A percentile compares a stretch with the other conserved stretches of the same genome.
phyloP scores from a whole-genome alignment of 2,329 filamentous ascomycete genomes.

The Curvularia sp. region DNA sequence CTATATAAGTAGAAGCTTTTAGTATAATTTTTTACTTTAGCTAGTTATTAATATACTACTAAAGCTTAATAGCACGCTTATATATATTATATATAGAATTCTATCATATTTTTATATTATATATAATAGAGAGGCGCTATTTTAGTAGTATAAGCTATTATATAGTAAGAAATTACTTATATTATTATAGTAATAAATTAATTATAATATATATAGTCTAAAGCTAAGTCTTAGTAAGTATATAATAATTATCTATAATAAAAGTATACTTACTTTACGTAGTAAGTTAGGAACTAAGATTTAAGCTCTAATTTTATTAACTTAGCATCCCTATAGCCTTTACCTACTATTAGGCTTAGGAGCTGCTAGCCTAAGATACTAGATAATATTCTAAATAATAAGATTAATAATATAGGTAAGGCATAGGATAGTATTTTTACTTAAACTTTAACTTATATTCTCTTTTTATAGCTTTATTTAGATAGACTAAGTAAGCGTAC shows the following conservation, averaged over 20 bases:
- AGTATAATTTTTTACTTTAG: conserved; percentile 10
- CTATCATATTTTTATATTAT: conserved; percentile 16
- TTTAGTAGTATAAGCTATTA: background rate
- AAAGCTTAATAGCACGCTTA: conserved; percentile 7
- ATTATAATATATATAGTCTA: background rate
- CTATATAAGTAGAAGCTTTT: background rate
- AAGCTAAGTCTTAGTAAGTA: background rate
- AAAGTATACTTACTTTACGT: background rate
- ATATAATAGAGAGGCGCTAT: conserved; percentile 3
- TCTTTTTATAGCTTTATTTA: background rate
- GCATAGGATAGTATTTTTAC: conserved; percentile 2
- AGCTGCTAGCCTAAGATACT: conserved; percentile 1
- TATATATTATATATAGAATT: conserved; percentile 21
- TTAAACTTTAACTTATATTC: background rate
- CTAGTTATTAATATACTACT: conserved; percentile 21
- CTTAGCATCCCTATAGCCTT: background rate
- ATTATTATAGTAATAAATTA: background rate
- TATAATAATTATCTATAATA: background rate
- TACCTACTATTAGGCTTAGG: background rate
- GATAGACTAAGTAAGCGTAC: background rate
- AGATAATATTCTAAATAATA: background rate
- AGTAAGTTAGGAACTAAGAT: background rate
- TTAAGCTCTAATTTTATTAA: background rate
- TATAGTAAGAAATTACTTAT: background rate
- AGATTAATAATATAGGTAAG: conserved; percentile 7